phyloP scores from a whole-genome alignment of 345 rosid genomes.

The Heritiera fomes region DNA sequence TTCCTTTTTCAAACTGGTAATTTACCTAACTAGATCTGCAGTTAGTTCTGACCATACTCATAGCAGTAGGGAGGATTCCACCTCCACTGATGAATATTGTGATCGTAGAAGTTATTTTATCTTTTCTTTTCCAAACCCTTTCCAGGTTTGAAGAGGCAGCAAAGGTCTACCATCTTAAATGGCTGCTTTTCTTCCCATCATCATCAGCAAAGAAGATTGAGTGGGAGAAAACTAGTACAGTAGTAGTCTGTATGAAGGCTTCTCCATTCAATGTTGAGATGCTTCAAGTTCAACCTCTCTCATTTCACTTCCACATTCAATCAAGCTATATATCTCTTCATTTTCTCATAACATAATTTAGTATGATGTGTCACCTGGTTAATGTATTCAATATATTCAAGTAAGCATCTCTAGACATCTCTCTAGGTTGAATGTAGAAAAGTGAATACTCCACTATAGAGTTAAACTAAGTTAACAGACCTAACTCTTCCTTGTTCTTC shows the following conservation, averaged over 20 bases:
- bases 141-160: not conserved
- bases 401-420: not conserved
- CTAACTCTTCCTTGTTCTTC: not conserved
- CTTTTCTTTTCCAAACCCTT: not conserved
- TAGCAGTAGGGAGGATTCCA: not conserved
- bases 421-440: not conserved
- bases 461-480: not conserved
- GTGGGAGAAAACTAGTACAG: no score
- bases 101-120: no score
- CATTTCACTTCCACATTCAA: not conserved
- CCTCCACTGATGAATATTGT: not conserved
- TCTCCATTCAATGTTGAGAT: constrained; percentile 13
- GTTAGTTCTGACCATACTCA: not conserved
- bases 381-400: constrained; percentile 8
- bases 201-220: not conserved
- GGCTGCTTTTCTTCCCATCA: not conserved
- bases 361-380: not conserved
- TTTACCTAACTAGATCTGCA: not conserved
- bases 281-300: not conserved
- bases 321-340: not conserved
- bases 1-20: not conserved
- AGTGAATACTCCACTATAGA: constrained; percentile 5
- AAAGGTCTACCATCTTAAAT: not conserved
- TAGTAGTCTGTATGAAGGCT: no score
- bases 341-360: not conserved